Percentiles rank a stretch among this genome's conserved stretches.
phyloP scores from a whole-genome alignment of 1,139 yeast species.

The Candida neerlandica region DNA sequence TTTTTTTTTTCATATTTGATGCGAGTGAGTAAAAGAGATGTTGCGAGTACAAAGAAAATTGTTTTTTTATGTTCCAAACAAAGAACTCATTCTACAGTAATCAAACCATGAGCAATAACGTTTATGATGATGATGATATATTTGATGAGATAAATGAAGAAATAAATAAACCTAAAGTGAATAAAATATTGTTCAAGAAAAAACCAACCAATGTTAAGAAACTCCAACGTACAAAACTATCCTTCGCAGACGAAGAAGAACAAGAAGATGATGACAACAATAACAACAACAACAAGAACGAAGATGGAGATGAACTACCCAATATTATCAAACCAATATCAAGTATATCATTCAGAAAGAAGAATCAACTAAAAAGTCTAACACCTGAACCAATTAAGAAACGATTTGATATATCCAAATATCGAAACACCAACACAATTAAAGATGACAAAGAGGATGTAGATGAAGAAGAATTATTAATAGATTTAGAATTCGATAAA shows the following conservation, averaged over 20 bases:
- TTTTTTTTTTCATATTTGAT: conserved; percentile 7
- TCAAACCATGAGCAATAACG: background rate
- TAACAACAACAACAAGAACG: conserved; percentile 9
- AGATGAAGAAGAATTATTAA: conserved; percentile 1
- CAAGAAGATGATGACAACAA: conserved; percentile 9
- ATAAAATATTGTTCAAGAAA: conserved; percentile 9
- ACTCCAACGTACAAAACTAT: conserved; percentile 11
- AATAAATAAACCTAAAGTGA: conserved; percentile 1
- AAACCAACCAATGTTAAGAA: conserved; percentile 1
- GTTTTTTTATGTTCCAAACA: conserved; percentile 4
- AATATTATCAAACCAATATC: background rate
- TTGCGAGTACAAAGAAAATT: no score
- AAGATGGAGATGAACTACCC: conserved; percentile 6
- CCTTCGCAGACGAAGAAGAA: no score
- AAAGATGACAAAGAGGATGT: background rate
- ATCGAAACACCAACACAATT: background rate
- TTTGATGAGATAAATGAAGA: conserved; percentile 9
- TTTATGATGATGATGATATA: conserved; percentile 12
- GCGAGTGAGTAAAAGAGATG: background rate
- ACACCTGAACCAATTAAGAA: background rate
- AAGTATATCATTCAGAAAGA: conserved; percentile 1
- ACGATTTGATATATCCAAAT: conserved; percentile 8
- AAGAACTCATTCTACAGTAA: no score
- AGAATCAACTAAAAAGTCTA: background rate
- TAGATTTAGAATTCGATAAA: conserved; percentile 14